A percentile compares a stretch with the other conserved stretches of the same genome.
These are phyloP conservation scores for Phaeodactylum tricornutum DNA, from an alignment of 108 stramenopile species.

Conservation along the genomic window DNA sequence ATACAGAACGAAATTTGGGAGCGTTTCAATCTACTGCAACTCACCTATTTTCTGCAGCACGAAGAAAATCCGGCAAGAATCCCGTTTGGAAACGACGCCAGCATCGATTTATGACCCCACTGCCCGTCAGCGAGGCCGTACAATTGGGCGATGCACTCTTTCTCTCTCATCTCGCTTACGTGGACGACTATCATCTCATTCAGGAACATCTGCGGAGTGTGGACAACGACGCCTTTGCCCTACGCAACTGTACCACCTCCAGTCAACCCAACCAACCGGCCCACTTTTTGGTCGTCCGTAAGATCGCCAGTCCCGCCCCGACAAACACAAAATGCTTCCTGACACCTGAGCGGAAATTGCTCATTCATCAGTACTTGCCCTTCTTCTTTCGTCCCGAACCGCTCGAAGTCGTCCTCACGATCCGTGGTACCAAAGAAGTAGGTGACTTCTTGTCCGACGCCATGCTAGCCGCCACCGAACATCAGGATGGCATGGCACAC, in stretches of 20 bases:
- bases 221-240: constrained; percentile 7
- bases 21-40: not conserved
- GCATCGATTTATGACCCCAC: constrained; percentile 13
- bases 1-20: no score
- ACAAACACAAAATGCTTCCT: no score
- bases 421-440: constrained; percentile 30
- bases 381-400: not conserved
- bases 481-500: constrained; percentile 22
- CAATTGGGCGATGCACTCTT: constrained; percentile 21
- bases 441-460: constrained; percentile 24
- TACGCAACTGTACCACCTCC: constrained; percentile 13
- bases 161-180: constrained; percentile 19
- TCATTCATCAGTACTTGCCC: not conserved
- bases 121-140: constrained; percentile 5
- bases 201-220: constrained; percentile 5
- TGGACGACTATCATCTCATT: constrained; percentile 8
- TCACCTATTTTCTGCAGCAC: constrained; percentile 24
- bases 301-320: no score
- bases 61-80: constrained; percentile 19
- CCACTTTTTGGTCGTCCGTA: constrained; percentile 18
- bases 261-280: constrained; percentile 13
- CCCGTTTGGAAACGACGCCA: constrained; percentile 24
- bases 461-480: constrained; percentile 15
- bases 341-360: not conserved
- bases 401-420: constrained; percentile 19